Percentiles rank a stretch among this genome's conserved stretches.
Conservation (phyloP, 176 grass and related monocot genomes). For the Triticum dicoccoides region DNA sequence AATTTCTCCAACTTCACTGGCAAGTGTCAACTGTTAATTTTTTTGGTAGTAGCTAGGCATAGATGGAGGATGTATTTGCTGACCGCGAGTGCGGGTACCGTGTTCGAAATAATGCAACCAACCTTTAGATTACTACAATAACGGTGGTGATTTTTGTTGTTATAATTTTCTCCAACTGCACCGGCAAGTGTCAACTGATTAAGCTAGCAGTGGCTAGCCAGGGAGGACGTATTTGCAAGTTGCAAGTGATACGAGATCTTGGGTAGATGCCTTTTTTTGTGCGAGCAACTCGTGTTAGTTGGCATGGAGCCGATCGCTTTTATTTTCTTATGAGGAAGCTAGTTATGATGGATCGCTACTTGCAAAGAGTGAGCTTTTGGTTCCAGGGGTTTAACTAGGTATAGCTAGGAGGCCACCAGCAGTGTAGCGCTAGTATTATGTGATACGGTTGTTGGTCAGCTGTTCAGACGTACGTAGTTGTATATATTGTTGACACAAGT, state of each 20-base stretch:
- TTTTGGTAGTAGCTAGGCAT: no score
- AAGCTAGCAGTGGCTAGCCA: neutral
- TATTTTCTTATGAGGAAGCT: neutral
- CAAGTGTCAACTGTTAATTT: no score
- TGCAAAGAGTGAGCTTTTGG: neutral
- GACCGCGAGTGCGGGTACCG: neutral
- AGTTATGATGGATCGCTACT: neutral
- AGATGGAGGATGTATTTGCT: no score
- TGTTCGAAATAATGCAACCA: neutral
- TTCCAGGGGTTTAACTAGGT: neutral
- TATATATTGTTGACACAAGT: neutral
- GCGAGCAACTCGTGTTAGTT: slow-evolving; percentile 5
- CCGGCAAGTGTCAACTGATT: neutral
- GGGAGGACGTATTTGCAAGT: neutral
- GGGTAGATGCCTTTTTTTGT: neutral
- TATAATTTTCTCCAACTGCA: neutral
- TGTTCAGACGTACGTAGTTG: neutral
- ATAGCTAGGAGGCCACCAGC: neutral
- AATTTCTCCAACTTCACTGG: neutral
- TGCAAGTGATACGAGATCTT: neutral
- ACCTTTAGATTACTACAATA: neutral
- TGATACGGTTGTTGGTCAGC: neutral
- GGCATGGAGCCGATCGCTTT: slow-evolving; percentile 2
- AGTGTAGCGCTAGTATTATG: neutral
- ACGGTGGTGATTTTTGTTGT: neutral